phyloP scores from a whole-genome alignment of 129 eudicot species.

The Arctium minus region DNA sequence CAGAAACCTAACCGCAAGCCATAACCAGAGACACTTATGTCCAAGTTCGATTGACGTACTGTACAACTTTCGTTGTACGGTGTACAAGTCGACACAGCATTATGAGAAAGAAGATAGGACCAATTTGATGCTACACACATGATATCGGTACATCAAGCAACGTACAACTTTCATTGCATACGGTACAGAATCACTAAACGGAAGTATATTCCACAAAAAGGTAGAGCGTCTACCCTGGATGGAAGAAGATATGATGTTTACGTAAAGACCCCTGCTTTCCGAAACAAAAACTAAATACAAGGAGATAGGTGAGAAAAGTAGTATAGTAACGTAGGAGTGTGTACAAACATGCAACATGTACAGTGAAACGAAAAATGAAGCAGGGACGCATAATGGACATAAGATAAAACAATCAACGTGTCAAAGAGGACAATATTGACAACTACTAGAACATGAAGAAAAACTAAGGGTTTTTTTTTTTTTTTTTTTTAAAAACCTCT shows the following conservation, averaged over 20 bases:
- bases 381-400: no score
- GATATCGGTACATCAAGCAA: background rate
- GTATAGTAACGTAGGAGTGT: background rate
- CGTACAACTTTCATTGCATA: slow-evolving; percentile 3
- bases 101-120: background rate
- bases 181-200: background rate
- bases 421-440: no score
- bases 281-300: background rate
- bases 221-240: background rate
- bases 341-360: background rate
- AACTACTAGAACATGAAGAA: background rate
- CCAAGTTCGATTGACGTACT: background rate
- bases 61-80: background rate
- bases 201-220: background rate
- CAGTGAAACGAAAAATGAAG: no score
- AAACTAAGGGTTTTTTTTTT: no score
- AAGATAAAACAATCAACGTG: no score
- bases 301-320: background rate
- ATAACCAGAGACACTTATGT: slow-evolving; percentile 22
- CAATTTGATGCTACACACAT: slow-evolving; percentile 12
- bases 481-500: no score
- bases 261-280: background rate
- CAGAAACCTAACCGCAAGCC: background rate
- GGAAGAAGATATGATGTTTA: background rate
- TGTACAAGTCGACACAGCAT: background rate